Conservation (phyloP, 2,329 filamentous ascomycete species). For the Periglandula ipomoeae region DNA sequence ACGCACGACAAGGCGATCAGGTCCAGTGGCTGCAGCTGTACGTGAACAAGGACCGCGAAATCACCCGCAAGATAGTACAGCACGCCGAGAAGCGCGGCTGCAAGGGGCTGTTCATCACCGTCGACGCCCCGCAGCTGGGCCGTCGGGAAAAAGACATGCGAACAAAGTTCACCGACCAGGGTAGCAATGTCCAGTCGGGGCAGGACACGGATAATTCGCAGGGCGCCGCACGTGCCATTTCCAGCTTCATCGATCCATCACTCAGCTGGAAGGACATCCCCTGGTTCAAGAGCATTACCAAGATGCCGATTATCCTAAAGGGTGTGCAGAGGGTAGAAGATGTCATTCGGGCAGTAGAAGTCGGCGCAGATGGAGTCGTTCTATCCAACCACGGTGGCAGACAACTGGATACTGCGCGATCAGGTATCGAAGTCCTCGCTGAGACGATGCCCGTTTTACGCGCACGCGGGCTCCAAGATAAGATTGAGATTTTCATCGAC, state of each 20-base stretch:
- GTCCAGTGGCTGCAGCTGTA: constrained; percentile 96
- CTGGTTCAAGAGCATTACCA: constrained; percentile 85
- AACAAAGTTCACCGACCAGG: constrained; percentile 76
- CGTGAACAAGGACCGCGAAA: constrained; percentile 88
- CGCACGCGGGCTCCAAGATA: constrained; percentile 60
- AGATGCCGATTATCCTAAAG: constrained; percentile 94
- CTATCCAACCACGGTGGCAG: constrained; percentile 93
- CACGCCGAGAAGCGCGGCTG: constrained; percentile 89
- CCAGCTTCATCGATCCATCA: constrained; percentile 91
- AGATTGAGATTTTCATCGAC: constrained; percentile 83
- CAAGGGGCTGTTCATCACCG: constrained; percentile 95
- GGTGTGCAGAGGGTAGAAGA: constrained; percentile 95
- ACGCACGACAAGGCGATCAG: constrained; percentile 69
- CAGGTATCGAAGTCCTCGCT: constrained; percentile 80
- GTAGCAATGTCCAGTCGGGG: constrained; percentile 72
- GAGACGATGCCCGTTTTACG: constrained; percentile 87
- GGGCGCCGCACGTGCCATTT: constrained; percentile 90
- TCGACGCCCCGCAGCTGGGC: constrained; percentile 92
- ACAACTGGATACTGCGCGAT: constrained; percentile 86
- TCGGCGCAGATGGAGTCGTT: constrained; percentile 79
- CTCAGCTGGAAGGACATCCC: constrained; percentile 89
- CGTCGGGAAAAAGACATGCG: constrained; percentile 98
- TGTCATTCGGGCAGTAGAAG: constrained; percentile 76
- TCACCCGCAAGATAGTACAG: constrained; percentile 83
- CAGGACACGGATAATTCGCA: constrained; percentile 75